These are phyloP conservation scores for Sporothrix mexicana DNA, from an alignment of 2,329 filamentous ascomycete species.

Conservation along the genomic window DNA sequence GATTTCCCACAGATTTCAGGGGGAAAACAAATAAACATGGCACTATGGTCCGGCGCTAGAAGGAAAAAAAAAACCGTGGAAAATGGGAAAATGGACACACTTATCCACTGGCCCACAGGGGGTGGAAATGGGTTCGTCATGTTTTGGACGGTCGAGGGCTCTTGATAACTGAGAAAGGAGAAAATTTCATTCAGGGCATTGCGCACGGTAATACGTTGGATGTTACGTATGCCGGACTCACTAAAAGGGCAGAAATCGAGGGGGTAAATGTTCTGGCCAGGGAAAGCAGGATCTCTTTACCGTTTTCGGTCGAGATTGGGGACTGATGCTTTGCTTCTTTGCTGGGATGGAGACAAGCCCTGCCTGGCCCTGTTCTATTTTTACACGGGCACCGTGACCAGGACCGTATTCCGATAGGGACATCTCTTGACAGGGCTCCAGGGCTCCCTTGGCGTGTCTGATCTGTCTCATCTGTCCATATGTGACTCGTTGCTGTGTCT, in stretches of 20 bases:
- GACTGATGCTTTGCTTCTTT: not conserved
- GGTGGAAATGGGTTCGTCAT: constrained; percentile 17
- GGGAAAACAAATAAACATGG: not conserved
- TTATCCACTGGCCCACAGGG: constrained; percentile 3
- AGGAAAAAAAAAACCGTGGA: not conserved
- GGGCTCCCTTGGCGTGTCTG: constrained; percentile 17
- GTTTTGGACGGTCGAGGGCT: not conserved
- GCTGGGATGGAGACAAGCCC: not conserved
- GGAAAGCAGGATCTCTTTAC: not conserved
- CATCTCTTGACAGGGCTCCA: not conserved
- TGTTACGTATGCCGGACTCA: constrained; percentile 13
- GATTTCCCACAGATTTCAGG: not conserved
- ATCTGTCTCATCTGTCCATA: not conserved
- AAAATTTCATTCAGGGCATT: constrained; percentile 19
- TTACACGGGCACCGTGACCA: constrained; percentile 8
- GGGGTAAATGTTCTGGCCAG: not conserved
- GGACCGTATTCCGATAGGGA: not conserved
- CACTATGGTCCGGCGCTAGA: constrained; percentile 25
- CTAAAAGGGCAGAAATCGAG: not conserved
- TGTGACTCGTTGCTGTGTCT: not conserved
- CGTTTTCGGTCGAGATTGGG: not conserved
- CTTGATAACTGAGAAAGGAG: not conserved
- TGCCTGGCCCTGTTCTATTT: constrained; percentile 14
- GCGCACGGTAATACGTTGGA: constrained; percentile 18
- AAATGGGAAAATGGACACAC: not conserved